Conservation (phyloP, 768 basidiomycete genomes). For the Mrakia frigida region DNA sequence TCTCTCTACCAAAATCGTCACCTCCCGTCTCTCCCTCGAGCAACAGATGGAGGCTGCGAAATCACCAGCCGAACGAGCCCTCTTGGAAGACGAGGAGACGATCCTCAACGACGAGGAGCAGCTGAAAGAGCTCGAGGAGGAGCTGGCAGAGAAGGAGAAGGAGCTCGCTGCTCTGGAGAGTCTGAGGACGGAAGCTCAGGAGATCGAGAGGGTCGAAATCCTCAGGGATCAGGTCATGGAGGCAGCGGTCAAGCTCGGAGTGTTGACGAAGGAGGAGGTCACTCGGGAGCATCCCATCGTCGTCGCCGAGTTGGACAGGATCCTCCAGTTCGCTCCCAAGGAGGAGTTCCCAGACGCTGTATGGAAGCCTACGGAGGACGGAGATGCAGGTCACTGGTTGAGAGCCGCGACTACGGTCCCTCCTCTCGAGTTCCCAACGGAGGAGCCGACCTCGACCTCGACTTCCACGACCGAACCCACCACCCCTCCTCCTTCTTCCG, state of each 20-base stretch:
- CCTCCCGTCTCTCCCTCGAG: background rate
- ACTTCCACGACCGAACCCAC: constrained; percentile 36
- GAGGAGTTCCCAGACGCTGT: constrained; percentile 3
- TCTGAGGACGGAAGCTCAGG: background rate
- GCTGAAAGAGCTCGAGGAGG: background rate
- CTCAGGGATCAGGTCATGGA: constrained; percentile 11
- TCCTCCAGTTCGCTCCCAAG: background rate
- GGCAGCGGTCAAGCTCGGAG: constrained; percentile 11
- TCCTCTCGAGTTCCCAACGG: background rate
- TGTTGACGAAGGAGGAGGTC: constrained; percentile 30
- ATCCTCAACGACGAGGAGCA: background rate
- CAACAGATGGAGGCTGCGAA: background rate
- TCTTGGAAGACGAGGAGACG: background rate
- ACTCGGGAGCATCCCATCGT: constrained; percentile 28
- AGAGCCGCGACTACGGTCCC: background rate
- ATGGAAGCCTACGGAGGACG: constrained; percentile 1
- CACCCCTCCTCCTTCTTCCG: constrained; percentile 34
- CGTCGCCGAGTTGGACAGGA: constrained; percentile 26
- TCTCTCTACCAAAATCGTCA: background rate
- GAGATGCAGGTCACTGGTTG: background rate
- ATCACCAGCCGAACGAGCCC: background rate
- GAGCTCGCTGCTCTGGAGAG: background rate
- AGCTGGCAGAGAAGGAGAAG: background rate
- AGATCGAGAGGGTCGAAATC: background rate
- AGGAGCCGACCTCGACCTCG: background rate